A percentile compares a stretch with the other conserved stretches of the same genome.
phyloP scores from a whole-genome alignment of 345 rosid species.

The Anastatica hierochuntica region DNA sequence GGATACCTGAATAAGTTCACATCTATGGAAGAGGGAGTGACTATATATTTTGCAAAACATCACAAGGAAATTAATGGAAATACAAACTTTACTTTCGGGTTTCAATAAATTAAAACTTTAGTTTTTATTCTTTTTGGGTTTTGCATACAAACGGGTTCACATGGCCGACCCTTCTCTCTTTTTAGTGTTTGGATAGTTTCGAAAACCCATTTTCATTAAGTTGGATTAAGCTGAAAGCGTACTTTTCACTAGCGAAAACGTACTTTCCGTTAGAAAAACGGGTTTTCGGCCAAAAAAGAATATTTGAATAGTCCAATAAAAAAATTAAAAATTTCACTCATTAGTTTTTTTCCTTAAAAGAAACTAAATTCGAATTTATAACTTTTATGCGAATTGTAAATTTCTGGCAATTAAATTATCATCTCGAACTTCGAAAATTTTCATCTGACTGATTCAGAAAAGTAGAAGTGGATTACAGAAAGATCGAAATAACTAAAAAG shows the following conservation, averaged over 20 bases:
- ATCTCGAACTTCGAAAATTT: background rate
- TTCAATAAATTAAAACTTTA: background rate
- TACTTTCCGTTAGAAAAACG: no score
- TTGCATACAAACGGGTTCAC: background rate
- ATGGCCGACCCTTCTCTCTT: constrained; percentile 6
- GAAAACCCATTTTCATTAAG: no score
- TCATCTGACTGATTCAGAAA: background rate
- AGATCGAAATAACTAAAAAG: background rate
- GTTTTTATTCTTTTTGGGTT: background rate
- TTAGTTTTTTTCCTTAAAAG: no score
- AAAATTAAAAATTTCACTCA: no score
- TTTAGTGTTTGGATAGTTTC: constrained; percentile 9
- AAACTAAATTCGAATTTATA: no score
- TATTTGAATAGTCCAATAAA: constrained; percentile 20
- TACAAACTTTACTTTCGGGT: background rate
- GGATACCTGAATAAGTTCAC: no score
- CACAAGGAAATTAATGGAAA: constrained; percentile 4
- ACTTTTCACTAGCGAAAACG: no score
- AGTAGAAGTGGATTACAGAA: background rate
- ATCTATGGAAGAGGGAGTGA: no score
- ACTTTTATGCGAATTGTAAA: no score
- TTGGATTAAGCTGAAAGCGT: no score
- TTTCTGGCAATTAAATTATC: no score
- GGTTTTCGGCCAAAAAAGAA: no score
- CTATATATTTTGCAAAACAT: background rate